Evolutionary conservation across 1,139 yeast genomes (phyloP), one percentile per base, ranked within the genome.

Genomic region (Pichia sp.): DNA sequence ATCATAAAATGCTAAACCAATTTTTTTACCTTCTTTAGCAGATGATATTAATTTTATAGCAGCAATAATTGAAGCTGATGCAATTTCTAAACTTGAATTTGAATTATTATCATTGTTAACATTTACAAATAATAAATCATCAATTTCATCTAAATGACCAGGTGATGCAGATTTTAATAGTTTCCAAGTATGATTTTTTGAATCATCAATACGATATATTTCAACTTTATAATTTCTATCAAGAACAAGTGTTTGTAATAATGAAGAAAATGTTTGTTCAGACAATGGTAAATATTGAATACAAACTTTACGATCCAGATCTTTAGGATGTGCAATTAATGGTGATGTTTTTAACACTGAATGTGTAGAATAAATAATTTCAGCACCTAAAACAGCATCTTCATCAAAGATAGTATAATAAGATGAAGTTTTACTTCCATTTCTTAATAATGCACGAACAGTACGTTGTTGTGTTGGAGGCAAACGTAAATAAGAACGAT

Each of bases 1-100:
- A 59, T 90, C 96, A n/a, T 87, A 71, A 56, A 85, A 83, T 46
- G 94, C 77, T 30, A 87, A 76, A 0, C 97, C 97, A 16, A 92
- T 72, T 42, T 71, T 73, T 54, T 78, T 78, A 22, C 73, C 60
- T n/a, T 65, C 66, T 4, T 55, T 69, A 0, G 71, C 55, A 36
- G 67, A 68, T 23, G 48, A 54, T 10, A 69, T 65, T 39, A 82
- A 63, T 56, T 84, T 86, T 41, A 90, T 65, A 5, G 92, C 82
- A 3, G 90, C 86, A 46, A 90, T 78, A 23, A 87, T 78, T 0
- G 96, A 87, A 12, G 79, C 69, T 26, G 76, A 66, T 25, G 49
- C 52, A 29, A 73, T 56, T 8, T 67, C 73, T 1, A 84, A 76
- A 28, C 76, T 70, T 54, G 76, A 64, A 26, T 23, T 35, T 4